These are phyloP conservation scores for Polyporus arcularius DNA, from an alignment of 768 basidiomycete genomes.

Conservation along the genomic window DNA sequence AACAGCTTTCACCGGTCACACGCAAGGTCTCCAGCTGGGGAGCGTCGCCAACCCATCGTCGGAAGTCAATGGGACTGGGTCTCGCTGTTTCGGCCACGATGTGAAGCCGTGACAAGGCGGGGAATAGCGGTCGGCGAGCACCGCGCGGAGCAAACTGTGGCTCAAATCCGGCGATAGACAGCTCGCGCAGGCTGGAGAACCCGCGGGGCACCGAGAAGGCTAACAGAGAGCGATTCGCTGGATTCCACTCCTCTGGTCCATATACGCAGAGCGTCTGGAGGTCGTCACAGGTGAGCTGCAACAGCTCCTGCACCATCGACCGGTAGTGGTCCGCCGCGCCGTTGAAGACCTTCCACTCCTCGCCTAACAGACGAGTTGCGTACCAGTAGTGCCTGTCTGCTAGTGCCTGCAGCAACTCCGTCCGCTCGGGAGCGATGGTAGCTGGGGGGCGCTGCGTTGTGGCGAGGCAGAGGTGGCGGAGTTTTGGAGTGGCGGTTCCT, in stretches of 20 bases:
- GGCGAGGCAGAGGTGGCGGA: not conserved
- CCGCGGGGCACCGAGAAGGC: not conserved
- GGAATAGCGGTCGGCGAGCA: not conserved
- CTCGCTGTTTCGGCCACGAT: not conserved
- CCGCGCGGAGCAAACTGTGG: not conserved
- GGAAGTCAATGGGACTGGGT: not conserved
- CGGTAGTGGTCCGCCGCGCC: not conserved
- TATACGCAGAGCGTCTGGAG: not conserved
- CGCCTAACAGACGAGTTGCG: not conserved
- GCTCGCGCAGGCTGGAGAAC: not conserved
- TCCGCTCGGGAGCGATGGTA: not conserved
- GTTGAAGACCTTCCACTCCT: not conserved
- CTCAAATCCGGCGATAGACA: not conserved
- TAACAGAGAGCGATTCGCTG: not conserved
- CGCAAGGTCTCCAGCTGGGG: not conserved
- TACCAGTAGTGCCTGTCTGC: not conserved
- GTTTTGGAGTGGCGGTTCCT: not conserved
- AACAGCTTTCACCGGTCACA: not conserved
- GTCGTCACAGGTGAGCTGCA: not conserved
- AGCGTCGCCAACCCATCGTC: not conserved
- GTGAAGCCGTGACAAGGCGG: not conserved
- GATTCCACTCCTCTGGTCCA: not conserved
- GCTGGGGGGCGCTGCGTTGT: not conserved
- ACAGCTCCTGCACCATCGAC: not conserved
- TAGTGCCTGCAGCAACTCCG: not conserved